phyloP scores from a whole-genome alignment of 805 yeast genomes.

The Candida gorgasii region DNA sequence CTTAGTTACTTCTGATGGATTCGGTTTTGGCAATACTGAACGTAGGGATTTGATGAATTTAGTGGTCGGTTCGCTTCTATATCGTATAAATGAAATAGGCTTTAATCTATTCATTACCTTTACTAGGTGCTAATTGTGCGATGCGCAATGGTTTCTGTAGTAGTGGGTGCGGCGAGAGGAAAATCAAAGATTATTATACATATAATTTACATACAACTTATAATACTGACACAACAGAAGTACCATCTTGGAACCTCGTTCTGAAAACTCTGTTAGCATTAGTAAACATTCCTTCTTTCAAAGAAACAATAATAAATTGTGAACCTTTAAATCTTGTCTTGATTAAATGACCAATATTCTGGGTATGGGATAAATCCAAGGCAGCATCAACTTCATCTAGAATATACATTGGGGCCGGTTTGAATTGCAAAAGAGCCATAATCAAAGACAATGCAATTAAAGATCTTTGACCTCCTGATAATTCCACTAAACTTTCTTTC shows the following conservation, averaged over 20 bases:
- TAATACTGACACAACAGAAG: slow-evolving; percentile 81
- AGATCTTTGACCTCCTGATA: slow-evolving; percentile 97
- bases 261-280: slow-evolving; percentile 94
- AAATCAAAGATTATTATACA: neutral
- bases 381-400: slow-evolving; percentile 99
- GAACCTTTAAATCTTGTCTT: slow-evolving; percentile 94
- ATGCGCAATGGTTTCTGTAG: neutral
- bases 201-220: slow-evolving; percentile 5
- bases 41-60: no score
- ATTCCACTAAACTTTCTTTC: slow-evolving; percentile 93
- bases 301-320: slow-evolving; percentile 93
- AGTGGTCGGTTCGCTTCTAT: no score
- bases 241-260: slow-evolving; percentile 95
- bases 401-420: slow-evolving; percentile 98
- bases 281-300: slow-evolving; percentile 97
- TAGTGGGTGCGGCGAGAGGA: neutral
- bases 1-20: neutral
- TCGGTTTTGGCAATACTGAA: no score
- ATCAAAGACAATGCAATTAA: slow-evolving; percentile 89
- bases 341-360: slow-evolving; percentile 93
- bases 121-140: no score
- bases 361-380: slow-evolving; percentile 93
- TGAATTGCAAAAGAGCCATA: slow-evolving; percentile 87
- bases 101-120: neutral
- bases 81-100: neutral